Evolutionary conservation across 208 protist species (phyloP), one percentile per base, ranked within the genome.

Genomic region (Trypanosoma theileri): DNA sequence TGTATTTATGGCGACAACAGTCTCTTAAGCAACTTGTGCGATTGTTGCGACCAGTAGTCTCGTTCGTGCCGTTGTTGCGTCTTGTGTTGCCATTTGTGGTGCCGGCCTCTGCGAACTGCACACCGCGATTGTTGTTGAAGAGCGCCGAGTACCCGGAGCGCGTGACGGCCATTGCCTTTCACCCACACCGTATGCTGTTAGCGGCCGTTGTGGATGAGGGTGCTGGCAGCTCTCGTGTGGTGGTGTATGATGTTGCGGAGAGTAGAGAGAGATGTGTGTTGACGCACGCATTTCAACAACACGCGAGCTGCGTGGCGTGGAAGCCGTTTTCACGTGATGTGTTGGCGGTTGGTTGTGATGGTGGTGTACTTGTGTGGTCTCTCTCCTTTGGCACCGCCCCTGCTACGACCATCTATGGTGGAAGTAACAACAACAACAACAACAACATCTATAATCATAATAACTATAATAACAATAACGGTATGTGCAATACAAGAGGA

Each of bases 301-400:
- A 82, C 11, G 81, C 88, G 19, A 22, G 77, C 24, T 69, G 75
- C 31, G 28, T 96, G 59, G 77, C 80, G 52, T 96, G 91, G 88
- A 92, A 93, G 64, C 82, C 86, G 19, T 66, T 69, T 16, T 69
- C 86, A 24, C 67, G 73, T 40, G 86, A 92, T 64, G 84, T 87
- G 13, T 69, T 95, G 4, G 77, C 80, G 35, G 89, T 95, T 16
- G 89, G 89, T 55, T 93, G 86, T 60, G 55, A 73, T 11, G 86
- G 86, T 26, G 89, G 89, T 8, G 83, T 89, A 54, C 72, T 96
- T 59, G 51, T 92, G 46, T 94, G 86, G 85, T 81, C 69, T 24
- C 59, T 96, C 13, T 73, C 71, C 13, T 65, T 69, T 45, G 65
- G 54, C 66, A 14, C 28, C 56, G 9, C 57, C n/a, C 24, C 51